Base-by-base conservation (phyloP, 2,329 filamentous ascomycete genomes). In the Exserohilum rostratum region DNA sequence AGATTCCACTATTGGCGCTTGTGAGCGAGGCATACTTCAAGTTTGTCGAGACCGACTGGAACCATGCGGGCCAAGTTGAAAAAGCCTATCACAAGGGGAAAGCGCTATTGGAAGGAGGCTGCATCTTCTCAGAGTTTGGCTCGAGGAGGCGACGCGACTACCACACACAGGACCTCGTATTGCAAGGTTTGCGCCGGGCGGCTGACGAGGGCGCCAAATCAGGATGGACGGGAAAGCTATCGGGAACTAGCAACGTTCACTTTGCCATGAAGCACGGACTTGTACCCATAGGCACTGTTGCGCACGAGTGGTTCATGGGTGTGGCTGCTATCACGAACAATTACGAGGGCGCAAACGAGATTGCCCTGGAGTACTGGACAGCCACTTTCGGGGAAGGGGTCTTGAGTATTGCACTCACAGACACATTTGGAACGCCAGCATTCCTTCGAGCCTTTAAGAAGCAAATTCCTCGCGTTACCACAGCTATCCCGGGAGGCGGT, bases 261-360 rank as follows among this genome's bases (percentile, higher is more conserved):
- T 86, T 99, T 62, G 95, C 95, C 10, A 96, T 96, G 91, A 89
- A 91, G 68, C 93, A 96, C 76, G 87, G 86, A 39, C 86, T 97
- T 40, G 79, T 86, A 3, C 92, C 95, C 0, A 85, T 98, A 11
- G 95, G 95, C 5, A 99, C 95, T 0, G 87, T 91, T 2, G 95
- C 95, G 0, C 95, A 99, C 71, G 95, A 99, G 78, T 99, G 95
- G 95, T 98, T 97, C 80, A 99, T 99, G 95, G 93, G 91, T 37
- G 93, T 96, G 59, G 95, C 95, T 0, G 93, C 95, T 34, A 91
- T 97, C 65, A 90, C 89, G 4, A 84, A 91, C 59, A 85, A 97
- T 76, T 99, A 99, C 72, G 84, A 86, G 64, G 82, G 84, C 58
- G 93, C 95, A 3, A 96, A 93, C 33, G 91, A 96, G 73, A 83